Evolutionary conservation across 495 filamentous ascomycete genomes (phyloP).

Genomic region (Neurospora sp.): DNA sequence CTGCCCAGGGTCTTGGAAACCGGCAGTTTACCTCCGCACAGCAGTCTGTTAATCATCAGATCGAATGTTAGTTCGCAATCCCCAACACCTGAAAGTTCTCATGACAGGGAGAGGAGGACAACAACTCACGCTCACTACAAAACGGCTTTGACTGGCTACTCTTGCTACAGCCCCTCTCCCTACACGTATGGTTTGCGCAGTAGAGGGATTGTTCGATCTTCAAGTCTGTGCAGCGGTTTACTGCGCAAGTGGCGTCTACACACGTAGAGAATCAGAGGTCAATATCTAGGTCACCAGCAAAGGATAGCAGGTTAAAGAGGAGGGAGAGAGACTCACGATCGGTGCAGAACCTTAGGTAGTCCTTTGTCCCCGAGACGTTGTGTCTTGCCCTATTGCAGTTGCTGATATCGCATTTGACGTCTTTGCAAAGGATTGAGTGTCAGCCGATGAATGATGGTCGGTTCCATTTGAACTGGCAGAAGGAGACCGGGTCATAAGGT

Average conservation of each 20-base stretch:
- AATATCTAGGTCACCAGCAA: no score
- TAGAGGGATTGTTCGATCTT: constrained; percentile 10
- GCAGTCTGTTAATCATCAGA: neutral
- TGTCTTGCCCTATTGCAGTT: constrained; percentile 8
- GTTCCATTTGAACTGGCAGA: no score
- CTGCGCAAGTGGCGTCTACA: constrained; percentile 10
- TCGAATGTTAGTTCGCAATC: no score
- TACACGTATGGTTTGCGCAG: constrained; percentile 22
- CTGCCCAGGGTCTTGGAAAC: neutral
- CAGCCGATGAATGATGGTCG: no score
- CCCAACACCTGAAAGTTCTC: neutral
- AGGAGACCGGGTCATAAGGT: no score
- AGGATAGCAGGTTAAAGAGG: no score
- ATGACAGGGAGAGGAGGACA: neutral
- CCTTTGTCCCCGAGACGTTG: constrained; percentile 2
- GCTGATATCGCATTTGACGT: constrained; percentile 15
- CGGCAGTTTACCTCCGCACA: constrained; percentile 7
- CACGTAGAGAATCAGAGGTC: no score
- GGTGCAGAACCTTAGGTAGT: constrained; percentile 19
- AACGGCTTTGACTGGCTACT: constrained; percentile 8
- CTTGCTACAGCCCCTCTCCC: constrained; percentile 14
- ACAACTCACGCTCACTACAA: constrained; percentile 23
- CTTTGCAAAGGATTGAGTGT: neutral
- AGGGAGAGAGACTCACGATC: constrained; percentile 11
- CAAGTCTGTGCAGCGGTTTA: constrained; percentile 6